These are phyloP conservation scores for Coemansia sp. DNA, from an alignment of 192 early-diverging fungal genomes.

Conservation along the genomic window DNA sequence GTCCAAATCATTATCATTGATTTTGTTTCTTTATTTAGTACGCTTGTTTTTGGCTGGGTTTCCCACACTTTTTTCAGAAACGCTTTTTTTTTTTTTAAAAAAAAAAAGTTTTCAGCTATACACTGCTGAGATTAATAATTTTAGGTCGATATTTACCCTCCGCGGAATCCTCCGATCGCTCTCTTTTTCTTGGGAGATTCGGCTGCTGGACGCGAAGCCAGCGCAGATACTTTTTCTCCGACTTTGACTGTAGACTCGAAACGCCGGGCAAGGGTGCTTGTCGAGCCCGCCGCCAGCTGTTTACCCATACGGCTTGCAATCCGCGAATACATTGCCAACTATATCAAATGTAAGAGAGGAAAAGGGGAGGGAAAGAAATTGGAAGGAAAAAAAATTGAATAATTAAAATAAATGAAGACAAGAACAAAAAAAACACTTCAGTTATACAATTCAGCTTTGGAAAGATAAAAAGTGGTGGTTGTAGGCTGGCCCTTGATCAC, in stretches of 20 bases:
- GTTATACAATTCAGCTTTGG: too few relatives aligned
- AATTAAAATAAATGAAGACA: background rate
- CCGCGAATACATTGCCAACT: constrained; percentile 25
- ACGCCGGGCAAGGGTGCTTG: constrained; percentile 30
- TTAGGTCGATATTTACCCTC: constrained; percentile 44
- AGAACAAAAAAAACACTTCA: too few relatives aligned
- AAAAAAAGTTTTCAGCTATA: background rate
- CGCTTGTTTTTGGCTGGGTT: background rate
- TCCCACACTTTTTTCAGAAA: too few relatives aligned
- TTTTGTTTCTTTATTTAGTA: background rate
- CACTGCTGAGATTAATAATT: background rate
- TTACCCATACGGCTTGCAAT: constrained; percentile 32
- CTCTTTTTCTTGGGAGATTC: constrained; percentile 57
- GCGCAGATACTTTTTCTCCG: constrained; percentile 24
- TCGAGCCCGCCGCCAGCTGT: background rate
- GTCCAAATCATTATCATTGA: background rate
- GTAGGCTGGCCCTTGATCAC: background rate
- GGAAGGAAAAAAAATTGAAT: background rate
- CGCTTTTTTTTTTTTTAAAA: background rate
- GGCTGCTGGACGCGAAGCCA: constrained; percentile 27
- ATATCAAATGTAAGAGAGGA: background rate
- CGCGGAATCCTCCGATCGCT: constrained; percentile 63
- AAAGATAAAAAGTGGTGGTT: background rate
- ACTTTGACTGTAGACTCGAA: constrained; percentile 51
- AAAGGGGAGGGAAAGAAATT: background rate